A percentile compares a stretch with the other conserved stretches of the same genome.
These are phyloP conservation scores for Cordyceps militaris DNA, from an alignment of 2,329 filamentous ascomycete species.

Conservation along the genomic window DNA sequence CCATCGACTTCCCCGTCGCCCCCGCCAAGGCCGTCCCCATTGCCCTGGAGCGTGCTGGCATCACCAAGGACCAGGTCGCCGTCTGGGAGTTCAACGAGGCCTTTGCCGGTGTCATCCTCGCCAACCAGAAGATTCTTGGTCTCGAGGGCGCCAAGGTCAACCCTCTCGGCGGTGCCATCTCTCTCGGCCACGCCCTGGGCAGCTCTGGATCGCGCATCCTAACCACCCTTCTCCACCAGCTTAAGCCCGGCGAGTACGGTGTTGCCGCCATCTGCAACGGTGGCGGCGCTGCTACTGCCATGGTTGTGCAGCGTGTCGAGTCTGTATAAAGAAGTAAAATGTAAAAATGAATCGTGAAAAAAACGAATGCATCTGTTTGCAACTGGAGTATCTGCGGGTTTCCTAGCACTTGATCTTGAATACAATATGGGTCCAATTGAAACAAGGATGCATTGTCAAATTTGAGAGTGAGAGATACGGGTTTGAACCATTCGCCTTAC, in stretches of 20 bases:
- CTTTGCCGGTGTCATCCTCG: constrained; percentile 91
- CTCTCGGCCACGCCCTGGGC: constrained; percentile 83
- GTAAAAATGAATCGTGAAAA: not conserved
- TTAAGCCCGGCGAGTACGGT: constrained; percentile 88
- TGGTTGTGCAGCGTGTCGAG: constrained; percentile 81
- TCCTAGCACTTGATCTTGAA: constrained; percentile 2
- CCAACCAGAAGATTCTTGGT: constrained; percentile 86
- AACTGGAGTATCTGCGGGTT: constrained; percentile 3
- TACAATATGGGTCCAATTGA: not conserved
- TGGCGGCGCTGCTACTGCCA: constrained; percentile 81
- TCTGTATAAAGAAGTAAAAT: constrained; percentile 32
- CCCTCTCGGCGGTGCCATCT: constrained; percentile 83
- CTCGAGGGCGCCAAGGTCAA: constrained; percentile 77
- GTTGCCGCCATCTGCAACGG: constrained; percentile 96
- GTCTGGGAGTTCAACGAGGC: constrained; percentile 99
- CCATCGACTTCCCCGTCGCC: constrained; percentile 91
- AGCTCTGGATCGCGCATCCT: constrained; percentile 91
- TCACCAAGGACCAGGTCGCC: constrained; percentile 84
- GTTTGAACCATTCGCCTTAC: no score
- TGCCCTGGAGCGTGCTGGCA: constrained; percentile 79
- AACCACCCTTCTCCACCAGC: constrained; percentile 82
- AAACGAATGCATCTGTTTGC: not conserved
- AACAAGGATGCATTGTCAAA: no score
- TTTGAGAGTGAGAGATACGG: no score
- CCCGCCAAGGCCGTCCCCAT: constrained; percentile 89